Percentiles rank a stretch among this genome's conserved stretches.
Evolutionary conservation across 1,284 basidiomycete species (phyloP).

Genomic region (Fomitopsis schrenkii): DNA sequence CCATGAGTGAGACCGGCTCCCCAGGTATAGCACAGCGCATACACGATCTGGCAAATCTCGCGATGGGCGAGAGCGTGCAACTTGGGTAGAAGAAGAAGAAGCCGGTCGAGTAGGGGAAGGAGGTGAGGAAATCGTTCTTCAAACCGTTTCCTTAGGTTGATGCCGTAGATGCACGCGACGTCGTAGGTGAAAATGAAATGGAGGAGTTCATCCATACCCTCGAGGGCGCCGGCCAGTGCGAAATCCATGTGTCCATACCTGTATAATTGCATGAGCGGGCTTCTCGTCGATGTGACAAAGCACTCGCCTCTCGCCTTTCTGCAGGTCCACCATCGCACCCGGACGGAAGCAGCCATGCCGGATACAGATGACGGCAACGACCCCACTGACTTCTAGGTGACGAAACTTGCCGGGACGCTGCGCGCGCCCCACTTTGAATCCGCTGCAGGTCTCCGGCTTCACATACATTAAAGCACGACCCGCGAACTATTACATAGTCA

Average conservation of each 20-base stretch:
- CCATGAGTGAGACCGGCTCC: no score
- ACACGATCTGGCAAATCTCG: conserved; percentile 4
- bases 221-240: background rate
- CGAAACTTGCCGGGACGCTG: no score
- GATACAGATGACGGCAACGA: no score
- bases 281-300: background rate
- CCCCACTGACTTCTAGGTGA: no score
- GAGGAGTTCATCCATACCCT: background rate
- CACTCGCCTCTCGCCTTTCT: background rate
- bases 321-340: background rate
- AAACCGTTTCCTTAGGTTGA: background rate
- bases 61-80: conserved; percentile 6
- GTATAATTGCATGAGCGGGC: background rate
- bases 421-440: no score
- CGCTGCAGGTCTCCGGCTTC: background rate
- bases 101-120: background rate
- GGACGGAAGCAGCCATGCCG: no score
- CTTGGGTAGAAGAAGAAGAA: conserved; percentile 5
- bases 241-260: background rate
- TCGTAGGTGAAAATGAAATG: conserved; percentile 4
- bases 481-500: background rate
- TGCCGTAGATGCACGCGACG: conserved; percentile 5
- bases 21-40: conserved; percentile 3
- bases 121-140: background rate
- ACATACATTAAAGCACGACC: background rate